phyloP scores from a whole-genome alignment of 1,139 yeast species.

The Pichia inconspicua region DNA sequence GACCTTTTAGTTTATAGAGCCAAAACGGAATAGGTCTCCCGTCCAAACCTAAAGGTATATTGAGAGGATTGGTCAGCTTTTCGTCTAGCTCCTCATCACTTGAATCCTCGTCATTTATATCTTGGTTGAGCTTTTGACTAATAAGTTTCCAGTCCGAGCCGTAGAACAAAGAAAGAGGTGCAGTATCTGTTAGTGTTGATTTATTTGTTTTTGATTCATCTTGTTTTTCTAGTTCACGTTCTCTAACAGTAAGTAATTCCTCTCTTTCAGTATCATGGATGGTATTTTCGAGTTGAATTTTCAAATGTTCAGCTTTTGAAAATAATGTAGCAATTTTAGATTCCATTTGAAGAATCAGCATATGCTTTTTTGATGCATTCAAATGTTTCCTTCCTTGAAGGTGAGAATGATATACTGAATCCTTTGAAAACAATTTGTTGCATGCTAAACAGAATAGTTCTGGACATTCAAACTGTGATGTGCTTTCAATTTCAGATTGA shows the following conservation, averaged over 20 bases:
- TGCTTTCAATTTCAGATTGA: neutral
- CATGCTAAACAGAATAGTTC: conserved; percentile 53
- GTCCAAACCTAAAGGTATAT: conserved; percentile 77
- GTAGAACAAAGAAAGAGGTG: conserved; percentile 13
- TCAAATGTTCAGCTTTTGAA: conserved; percentile 25
- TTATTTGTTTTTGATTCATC: conserved; percentile 31
- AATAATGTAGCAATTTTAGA: conserved; percentile 32
- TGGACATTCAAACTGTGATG: neutral
- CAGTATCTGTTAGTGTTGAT: neutral
- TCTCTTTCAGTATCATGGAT: conserved; percentile 57
- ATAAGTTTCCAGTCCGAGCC: conserved; percentile 5
- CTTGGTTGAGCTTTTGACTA: conserved; percentile 9
- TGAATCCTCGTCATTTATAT: conserved; percentile 16
- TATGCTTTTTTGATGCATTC: conserved; percentile 27
- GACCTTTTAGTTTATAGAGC: conserved; percentile 85
- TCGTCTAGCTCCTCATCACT: conserved; percentile 24
- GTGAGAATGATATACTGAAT: conserved; percentile 63
- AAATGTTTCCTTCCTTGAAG: conserved; percentile 69
- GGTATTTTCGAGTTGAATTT: conserved; percentile 40
- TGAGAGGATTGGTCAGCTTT: conserved; percentile 36
- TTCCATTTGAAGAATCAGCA: conserved; percentile 27
- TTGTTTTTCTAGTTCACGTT: conserved; percentile 48
- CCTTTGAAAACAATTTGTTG: conserved; percentile 54
- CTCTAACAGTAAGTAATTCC: conserved; percentile 67
- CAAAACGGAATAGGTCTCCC: conserved; percentile 91